These are phyloP conservation scores for Botrytis fragariae DNA, from an alignment of 2,329 filamentous ascomycete species.

Conservation along the genomic window DNA sequence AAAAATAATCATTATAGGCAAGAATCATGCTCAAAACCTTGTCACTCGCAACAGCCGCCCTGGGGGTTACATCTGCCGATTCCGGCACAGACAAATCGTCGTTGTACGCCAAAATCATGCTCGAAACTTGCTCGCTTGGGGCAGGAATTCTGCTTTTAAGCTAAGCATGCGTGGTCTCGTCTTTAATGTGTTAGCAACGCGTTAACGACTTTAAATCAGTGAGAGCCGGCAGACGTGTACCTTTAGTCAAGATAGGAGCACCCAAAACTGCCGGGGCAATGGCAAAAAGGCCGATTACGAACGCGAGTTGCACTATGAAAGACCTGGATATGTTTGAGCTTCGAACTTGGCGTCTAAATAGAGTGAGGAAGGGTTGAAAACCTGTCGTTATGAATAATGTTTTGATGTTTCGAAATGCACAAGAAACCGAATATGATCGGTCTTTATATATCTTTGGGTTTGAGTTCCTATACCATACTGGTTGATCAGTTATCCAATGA, in stretches of 20 bases:
- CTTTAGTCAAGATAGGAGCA: neutral
- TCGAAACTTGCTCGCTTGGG: neutral
- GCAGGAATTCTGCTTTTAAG: neutral
- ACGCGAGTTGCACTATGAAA: neutral
- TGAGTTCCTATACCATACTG: neutral
- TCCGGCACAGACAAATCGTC: neutral
- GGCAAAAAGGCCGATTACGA: neutral
- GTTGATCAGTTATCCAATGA: neutral
- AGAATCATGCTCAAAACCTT: neutral
- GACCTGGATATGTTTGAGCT: neutral
- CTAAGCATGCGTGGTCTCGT: neutral
- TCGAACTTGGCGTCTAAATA: neutral
- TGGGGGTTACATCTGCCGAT: neutral
- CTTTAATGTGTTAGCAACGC: neutral
- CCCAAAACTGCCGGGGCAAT: neutral
- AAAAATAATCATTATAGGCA: neutral
- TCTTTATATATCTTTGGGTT: neutral
- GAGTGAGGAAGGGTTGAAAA: neutral
- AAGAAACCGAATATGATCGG: neutral
- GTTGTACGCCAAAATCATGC: neutral
- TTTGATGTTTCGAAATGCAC: neutral
- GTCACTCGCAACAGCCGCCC: neutral
- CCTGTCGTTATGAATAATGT: neutral
- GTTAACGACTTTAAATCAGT: neutral
- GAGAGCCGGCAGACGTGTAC: neutral